These are phyloP conservation scores for Aspergillus ochraceoroseus DNA, from an alignment of 2,329 filamentous ascomycete species.

Conservation along the genomic window DNA sequence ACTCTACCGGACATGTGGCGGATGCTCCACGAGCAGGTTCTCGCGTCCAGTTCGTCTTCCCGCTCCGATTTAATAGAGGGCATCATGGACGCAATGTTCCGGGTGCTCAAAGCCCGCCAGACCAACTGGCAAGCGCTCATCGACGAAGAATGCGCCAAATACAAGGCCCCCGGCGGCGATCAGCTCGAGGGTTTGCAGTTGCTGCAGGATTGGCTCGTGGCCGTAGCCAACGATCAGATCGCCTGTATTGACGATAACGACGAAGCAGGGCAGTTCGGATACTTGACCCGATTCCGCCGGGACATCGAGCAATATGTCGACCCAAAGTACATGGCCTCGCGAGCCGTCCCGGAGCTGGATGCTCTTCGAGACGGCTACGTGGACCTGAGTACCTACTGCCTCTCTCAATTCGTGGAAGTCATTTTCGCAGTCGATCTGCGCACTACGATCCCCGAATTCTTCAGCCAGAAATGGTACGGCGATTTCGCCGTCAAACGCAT, in stretches of 20 bases:
- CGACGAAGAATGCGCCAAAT: slow-evolving; percentile 75
- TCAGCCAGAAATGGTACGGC: slow-evolving; percentile 84
- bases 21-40: slow-evolving; percentile 90
- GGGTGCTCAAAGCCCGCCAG: slow-evolving; percentile 76
- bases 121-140: slow-evolving; percentile 81
- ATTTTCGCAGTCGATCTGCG: slow-evolving; percentile 90
- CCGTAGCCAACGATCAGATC: slow-evolving; percentile 97
- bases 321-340: slow-evolving; percentile 67
- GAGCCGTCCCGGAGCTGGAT: slow-evolving; percentile 67
- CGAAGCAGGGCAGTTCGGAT: slow-evolving; percentile 71
- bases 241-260: slow-evolving; percentile 87
- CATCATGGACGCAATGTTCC: slow-evolving; percentile 93
- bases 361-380: slow-evolving; percentile 84
- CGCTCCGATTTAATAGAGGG: slow-evolving; percentile 89
- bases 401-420: slow-evolving; percentile 76
- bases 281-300: slow-evolving; percentile 78
- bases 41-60: slow-evolving; percentile 76
- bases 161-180: slow-evolving; percentile 51
- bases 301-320: slow-evolving; percentile 79
- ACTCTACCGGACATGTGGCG: slow-evolving; percentile 94
- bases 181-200: slow-evolving; percentile 65
- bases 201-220: slow-evolving; percentile 84
- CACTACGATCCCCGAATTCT: slow-evolving; percentile 78
- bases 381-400: slow-evolving; percentile 89
- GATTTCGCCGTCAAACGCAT: slow-evolving; percentile 87